phyloP scores from a whole-genome alignment of 1,139 yeast genomes.

The Nakaseomyces delphensis region DNA sequence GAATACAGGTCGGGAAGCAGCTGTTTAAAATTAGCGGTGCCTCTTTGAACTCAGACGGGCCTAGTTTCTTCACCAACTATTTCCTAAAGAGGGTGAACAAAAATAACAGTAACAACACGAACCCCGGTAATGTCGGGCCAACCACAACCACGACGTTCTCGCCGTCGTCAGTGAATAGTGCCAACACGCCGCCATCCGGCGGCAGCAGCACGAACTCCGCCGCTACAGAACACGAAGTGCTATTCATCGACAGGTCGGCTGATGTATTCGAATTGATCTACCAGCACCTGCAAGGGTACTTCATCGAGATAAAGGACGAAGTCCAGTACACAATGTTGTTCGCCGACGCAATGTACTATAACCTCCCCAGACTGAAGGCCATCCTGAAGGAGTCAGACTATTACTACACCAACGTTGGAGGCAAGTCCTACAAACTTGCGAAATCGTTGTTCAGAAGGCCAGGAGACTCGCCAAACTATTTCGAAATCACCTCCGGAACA shows the following conservation, averaged over 20 bases:
- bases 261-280: conserved; percentile 56
- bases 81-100: conserved; percentile 27
- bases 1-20: conserved; percentile 64
- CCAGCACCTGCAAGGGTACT: conserved; percentile 71
- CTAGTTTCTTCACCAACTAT: conserved; percentile 42
- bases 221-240: conserved; percentile 32
- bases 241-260: conserved; percentile 77
- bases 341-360: conserved; percentile 69
- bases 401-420: conserved; percentile 55
- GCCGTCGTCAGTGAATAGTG: conserved; percentile 2
- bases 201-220: conserved; percentile 3
- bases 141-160: not conserved
- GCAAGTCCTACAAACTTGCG: conserved; percentile 50
- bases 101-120: not conserved
- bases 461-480: conserved; percentile 73
- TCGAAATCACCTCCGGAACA: conserved; percentile 51
- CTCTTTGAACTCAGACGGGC: conserved; percentile 70
- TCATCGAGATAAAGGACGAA: conserved; percentile 49
- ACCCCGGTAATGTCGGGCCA: not conserved
- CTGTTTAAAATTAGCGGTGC: conserved; percentile 63
- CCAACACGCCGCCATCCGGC: conserved; percentile 7
- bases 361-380: conserved; percentile 47
- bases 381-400: conserved; percentile 45
- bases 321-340: conserved; percentile 53
- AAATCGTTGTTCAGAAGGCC: conserved; percentile 42